phyloP scores from a whole-genome alignment of 2,329 filamentous ascomycete species.

The Hawksworthiomyces lignivorus region DNA sequence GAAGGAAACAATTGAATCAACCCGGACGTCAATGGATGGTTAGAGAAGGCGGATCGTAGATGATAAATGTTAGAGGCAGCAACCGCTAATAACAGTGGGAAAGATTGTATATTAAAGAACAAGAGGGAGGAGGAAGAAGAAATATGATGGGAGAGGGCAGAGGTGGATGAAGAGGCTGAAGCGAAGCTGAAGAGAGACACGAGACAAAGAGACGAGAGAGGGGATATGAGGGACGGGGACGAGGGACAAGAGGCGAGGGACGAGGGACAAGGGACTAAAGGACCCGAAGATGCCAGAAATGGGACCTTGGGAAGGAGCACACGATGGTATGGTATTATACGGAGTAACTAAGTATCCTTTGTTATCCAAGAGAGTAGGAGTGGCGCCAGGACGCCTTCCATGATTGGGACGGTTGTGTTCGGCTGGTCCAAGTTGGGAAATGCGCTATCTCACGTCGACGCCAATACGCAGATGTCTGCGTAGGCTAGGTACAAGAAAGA shows the following conservation, averaged over 20 bases:
- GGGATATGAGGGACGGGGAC: not conserved
- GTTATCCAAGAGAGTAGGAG: constrained; percentile 1
- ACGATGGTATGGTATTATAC: not conserved
- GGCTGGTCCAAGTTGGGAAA: constrained; percentile 8
- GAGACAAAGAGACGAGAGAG: not conserved
- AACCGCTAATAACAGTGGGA: not conserved
- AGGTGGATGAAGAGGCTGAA: not conserved
- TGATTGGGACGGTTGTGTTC: constrained; percentile 7
- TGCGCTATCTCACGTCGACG: no score
- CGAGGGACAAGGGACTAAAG: constrained; percentile 1
- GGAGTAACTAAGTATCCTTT: no score
- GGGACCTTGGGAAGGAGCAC: no score
- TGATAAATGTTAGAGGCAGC: no score
- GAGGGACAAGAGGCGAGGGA: not conserved
- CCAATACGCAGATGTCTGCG: no score
- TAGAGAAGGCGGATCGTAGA: no score
- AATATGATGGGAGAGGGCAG: not conserved
- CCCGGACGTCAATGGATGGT: no score
- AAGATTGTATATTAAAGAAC: not conserved
- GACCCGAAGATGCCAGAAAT: not conserved
- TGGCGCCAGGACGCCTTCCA: constrained; percentile 3
- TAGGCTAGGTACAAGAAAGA: no score
- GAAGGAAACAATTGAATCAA: no score
- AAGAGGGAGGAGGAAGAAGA: not conserved
- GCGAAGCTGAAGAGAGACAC: no score